Evolutionary conservation across 2,329 filamentous ascomycete genomes (phyloP).

Genomic region (Pseudogymnoascus sp.): DNA sequence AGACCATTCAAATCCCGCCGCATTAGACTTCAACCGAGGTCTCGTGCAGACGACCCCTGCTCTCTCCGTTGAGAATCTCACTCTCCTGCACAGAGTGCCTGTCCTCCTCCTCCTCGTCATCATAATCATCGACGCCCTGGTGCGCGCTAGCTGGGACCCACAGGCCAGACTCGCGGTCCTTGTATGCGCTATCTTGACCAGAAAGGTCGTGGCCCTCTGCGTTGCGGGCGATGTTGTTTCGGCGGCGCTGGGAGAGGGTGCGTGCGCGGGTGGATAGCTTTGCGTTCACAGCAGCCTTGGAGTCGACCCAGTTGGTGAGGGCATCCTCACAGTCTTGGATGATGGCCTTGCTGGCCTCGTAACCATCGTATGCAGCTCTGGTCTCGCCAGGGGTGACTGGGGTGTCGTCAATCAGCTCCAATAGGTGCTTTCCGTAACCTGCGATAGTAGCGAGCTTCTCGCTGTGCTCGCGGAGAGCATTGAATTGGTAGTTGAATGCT

Average conservation of each 20-base stretch:
- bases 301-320: slow-evolving; percentile 91
- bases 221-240: slow-evolving; percentile 62
- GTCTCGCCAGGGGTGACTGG: slow-evolving; percentile 97
- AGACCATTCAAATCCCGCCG: background rate
- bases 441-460: slow-evolving; percentile 98
- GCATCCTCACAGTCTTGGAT: slow-evolving; percentile 98
- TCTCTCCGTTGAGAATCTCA: slow-evolving; percentile 51
- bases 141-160: slow-evolving; percentile 73
- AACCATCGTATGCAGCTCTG: slow-evolving; percentile 90
- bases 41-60: slow-evolving; percentile 49
- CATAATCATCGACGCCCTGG: slow-evolving; percentile 49
- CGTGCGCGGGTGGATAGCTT: slow-evolving; percentile 83
- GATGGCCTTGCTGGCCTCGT: slow-evolving; percentile 96
- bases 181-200: slow-evolving; percentile 70
- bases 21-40: slow-evolving; percentile 32
- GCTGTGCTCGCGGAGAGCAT: slow-evolving; percentile 92
- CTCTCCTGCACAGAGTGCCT: slow-evolving; percentile 46
- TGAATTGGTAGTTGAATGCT: slow-evolving; percentile 96
- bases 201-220: slow-evolving; percentile 75
- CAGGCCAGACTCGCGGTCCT: slow-evolving; percentile 67
- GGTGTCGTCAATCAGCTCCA: slow-evolving; percentile 92
- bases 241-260: slow-evolving; percentile 78
- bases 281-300: slow-evolving; percentile 80
- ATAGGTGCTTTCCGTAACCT: slow-evolving; percentile 94
- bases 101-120: slow-evolving; percentile 61